These are phyloP conservation scores for Penicillium digitatum DNA, from an alignment of 2,329 filamentous ascomycete species.

Conservation along the genomic window DNA sequence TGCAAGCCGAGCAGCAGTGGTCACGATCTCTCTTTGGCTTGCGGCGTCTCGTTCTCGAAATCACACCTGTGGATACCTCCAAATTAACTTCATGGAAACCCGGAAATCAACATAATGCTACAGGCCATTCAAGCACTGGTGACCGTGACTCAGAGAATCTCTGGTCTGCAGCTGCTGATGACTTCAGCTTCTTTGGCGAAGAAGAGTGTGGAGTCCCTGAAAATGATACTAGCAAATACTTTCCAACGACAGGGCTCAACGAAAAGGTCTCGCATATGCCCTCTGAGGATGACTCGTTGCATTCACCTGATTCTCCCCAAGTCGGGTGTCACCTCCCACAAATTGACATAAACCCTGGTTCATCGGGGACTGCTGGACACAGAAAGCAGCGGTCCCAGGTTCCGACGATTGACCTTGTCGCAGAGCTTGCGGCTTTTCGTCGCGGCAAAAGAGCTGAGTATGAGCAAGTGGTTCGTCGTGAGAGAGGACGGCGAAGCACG, in stretches of 20 bases:
- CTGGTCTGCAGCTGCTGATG: conserved; percentile 56
- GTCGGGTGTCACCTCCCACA: conserved; percentile 10
- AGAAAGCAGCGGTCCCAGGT: conserved; percentile 11
- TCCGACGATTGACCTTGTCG: conserved; percentile 49
- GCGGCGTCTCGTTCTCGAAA: conserved; percentile 54
- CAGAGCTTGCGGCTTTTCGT: conserved; percentile 53
- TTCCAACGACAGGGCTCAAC: conserved; percentile 43
- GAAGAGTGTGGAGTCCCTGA: conserved; percentile 53
- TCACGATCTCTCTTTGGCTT: conserved; percentile 54
- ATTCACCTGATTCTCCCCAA: conserved; percentile 15
- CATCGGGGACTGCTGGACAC: conserved; percentile 1
- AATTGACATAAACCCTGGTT: neutral
- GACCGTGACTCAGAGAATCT: conserved; percentile 57
- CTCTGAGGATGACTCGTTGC: conserved; percentile 26
- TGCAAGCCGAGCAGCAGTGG: conserved; percentile 47
- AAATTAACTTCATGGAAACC: conserved; percentile 37
- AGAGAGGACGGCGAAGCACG: conserved; percentile 25
- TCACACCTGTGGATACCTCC: conserved; percentile 37
- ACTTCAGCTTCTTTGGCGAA: conserved; percentile 60
- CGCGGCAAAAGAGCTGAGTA: conserved; percentile 51
- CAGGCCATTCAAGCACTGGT: conserved; percentile 54
- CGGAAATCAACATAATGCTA: conserved; percentile 45
- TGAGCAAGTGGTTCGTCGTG: conserved; percentile 32
- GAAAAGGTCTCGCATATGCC: conserved; percentile 45
- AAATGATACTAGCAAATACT: conserved; percentile 42